These are phyloP conservation scores for Aeschynomene evenia DNA, from an alignment of 306 rosid species.

Conservation along the genomic window DNA sequence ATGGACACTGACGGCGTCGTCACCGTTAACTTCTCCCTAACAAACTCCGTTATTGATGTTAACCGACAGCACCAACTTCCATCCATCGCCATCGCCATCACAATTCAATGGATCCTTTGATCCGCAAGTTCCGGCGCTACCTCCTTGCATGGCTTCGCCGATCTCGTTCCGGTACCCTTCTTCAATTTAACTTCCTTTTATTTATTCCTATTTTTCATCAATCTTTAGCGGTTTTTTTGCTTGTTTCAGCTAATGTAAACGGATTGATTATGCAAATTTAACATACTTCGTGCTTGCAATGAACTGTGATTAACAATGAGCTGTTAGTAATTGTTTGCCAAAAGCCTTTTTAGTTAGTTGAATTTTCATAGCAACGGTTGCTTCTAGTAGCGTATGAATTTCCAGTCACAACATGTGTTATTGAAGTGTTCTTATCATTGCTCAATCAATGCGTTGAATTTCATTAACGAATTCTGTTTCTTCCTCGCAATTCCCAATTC, in stretches of 20 bases:
- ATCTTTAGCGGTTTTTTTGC: not conserved
- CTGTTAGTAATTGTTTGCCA: not conserved
- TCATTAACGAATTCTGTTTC: not conserved
- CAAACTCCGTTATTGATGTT: constrained; percentile 16
- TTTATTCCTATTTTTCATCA: not conserved
- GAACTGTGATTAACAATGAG: no score
- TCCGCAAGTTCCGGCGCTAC: constrained; percentile 64
- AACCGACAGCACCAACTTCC: constrained; percentile 28
- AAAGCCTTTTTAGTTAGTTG: not conserved
- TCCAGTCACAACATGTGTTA: not conserved
- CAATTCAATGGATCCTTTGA: constrained; percentile 44
- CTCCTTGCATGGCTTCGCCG: constrained; percentile 78
- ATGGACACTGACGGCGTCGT: constrained; percentile 47
- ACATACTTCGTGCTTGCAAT: not conserved
- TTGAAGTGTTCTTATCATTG: not conserved
- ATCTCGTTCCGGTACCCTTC: constrained; percentile 70
- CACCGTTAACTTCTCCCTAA: constrained; percentile 23
- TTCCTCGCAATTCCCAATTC: not conserved
- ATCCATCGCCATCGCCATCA: constrained; percentile 7
- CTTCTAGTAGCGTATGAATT: no score
- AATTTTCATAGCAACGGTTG: not conserved
- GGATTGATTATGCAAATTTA: not conserved
- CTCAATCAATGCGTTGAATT: not conserved
- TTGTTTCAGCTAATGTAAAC: not conserved
- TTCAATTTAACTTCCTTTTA: not conserved